Evolutionary conservation across 2,329 filamentous ascomycete genomes (phyloP).

Genomic region (Tolypocladium sp.): DNA sequence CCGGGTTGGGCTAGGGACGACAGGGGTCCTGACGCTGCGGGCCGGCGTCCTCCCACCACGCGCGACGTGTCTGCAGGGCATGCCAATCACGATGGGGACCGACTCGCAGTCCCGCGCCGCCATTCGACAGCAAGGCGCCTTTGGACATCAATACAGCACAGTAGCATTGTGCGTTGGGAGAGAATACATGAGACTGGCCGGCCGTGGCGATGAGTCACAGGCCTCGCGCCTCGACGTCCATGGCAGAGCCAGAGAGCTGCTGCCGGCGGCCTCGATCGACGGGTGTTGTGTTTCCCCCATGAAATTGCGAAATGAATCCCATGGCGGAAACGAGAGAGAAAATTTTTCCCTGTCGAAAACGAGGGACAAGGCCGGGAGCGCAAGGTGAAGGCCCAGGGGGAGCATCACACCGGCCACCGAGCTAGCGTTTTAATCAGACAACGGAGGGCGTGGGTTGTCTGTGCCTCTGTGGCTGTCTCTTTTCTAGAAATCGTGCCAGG

Average conservation of each 20-base stretch:
- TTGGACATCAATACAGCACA: conserved; percentile 16
- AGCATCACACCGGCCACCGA: conserved; percentile 4
- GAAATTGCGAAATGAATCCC: conserved; percentile 7
- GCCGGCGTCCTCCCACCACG: neutral
- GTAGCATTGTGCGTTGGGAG: conserved; percentile 9
- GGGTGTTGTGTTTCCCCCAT: neutral
- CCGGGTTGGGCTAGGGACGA: neutral
- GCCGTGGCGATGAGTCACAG: conserved; percentile 5
- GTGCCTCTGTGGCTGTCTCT: neutral
- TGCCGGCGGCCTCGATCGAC: neutral
- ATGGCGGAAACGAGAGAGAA: conserved; percentile 3
- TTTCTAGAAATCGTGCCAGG: conserved; percentile 7
- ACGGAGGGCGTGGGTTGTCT: conserved; percentile 1
- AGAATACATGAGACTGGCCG: conserved; percentile 4
- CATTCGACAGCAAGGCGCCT: conserved; percentile 10
- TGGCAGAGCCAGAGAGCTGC: neutral
- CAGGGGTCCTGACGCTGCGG: conserved; percentile 1
- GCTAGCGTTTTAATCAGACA: conserved; percentile 4
- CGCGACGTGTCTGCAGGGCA: conserved; percentile 5
- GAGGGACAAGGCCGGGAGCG: conserved; percentile 2
- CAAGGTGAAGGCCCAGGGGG: neutral
- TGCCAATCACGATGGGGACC: conserved; percentile 8
- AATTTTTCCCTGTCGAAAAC: conserved; percentile 7
- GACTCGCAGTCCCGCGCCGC: conserved; percentile 2
- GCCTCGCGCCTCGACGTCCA: neutral